Conservation (phyloP, 805 yeast genomes). For the Debaryomyces prosopidis region DNA sequence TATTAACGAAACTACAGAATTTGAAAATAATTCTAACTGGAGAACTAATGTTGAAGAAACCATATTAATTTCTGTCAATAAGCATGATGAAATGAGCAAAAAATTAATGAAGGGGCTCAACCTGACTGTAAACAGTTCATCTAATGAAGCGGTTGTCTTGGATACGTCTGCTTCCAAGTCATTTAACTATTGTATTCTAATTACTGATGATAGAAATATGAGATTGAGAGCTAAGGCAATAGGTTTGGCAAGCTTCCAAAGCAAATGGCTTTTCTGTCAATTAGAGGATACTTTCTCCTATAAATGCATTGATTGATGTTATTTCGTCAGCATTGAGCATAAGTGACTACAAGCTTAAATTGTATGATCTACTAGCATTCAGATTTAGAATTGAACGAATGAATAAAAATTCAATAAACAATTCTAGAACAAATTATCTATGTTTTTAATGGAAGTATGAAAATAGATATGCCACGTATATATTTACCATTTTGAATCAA, state of each 20-base stretch:
- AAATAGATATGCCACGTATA: background rate
- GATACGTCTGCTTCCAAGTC: conserved; percentile 39
- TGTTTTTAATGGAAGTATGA: background rate
- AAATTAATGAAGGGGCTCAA: conserved; percentile 43
- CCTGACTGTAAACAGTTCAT: conserved; percentile 11
- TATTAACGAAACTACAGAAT: conserved; percentile 70
- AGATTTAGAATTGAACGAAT: too few relatives aligned
- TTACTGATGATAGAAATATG: conserved; percentile 77
- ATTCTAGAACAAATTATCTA: background rate
- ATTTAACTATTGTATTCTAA: conserved; percentile 59
- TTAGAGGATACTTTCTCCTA: conserved; percentile 49
- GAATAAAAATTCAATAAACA: too few relatives aligned
- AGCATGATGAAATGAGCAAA: conserved; percentile 41
- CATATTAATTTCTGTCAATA: conserved; percentile 51
- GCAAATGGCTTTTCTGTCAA: conserved; percentile 60
- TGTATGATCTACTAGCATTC: too few relatives aligned
- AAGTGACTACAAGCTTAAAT: too few relatives aligned
- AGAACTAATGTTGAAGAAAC: conserved; percentile 71
- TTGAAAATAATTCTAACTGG: conserved; percentile 74
- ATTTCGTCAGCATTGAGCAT: background rate
- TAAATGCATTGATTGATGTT: conserved; percentile 49
- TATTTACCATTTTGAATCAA: background rate
- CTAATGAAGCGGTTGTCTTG: conserved; percentile 17
- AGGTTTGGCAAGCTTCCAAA: conserved; percentile 56
- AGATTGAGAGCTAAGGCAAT: conserved; percentile 60